Conservation (phyloP, 2,329 filamentous ascomycete genomes). For the Claviceps monticola region DNA sequence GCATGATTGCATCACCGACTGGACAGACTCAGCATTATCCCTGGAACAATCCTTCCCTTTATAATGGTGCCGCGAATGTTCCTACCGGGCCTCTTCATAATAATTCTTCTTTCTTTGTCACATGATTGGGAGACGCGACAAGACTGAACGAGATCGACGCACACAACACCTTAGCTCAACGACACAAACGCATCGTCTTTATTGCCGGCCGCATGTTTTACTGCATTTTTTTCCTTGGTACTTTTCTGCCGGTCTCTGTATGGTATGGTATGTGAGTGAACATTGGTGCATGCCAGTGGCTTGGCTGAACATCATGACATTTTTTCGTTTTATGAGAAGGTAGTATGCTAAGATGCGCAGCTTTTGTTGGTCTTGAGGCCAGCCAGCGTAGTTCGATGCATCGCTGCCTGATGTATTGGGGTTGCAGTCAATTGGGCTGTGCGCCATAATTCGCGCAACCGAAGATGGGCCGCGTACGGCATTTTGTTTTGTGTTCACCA, state of each 20-base stretch:
- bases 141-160: neutral
- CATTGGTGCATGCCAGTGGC: too few relatives aligned
- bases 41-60: constrained; percentile 13
- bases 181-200: neutral
- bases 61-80: constrained; percentile 11
- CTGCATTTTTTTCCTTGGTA: neutral
- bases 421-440: too few relatives aligned
- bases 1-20: constrained; percentile 8
- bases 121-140: constrained; percentile 20
- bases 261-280: too few relatives aligned
- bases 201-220: neutral
- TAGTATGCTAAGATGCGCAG: too few relatives aligned
- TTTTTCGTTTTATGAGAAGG: neutral
- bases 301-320: neutral
- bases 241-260: neutral
- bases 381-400: too few relatives aligned
- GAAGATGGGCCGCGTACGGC: too few relatives aligned
- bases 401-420: too few relatives aligned
- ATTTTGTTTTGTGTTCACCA: neutral
- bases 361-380: too few relatives aligned
- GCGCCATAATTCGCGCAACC: too few relatives aligned
- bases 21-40: constrained; percentile 9
- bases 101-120: constrained; percentile 16
- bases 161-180: neutral
- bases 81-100: constrained; percentile 9